phyloP scores from a whole-genome alignment of 148 eudicot species.

The Fagopyrum homotropicum region DNA sequence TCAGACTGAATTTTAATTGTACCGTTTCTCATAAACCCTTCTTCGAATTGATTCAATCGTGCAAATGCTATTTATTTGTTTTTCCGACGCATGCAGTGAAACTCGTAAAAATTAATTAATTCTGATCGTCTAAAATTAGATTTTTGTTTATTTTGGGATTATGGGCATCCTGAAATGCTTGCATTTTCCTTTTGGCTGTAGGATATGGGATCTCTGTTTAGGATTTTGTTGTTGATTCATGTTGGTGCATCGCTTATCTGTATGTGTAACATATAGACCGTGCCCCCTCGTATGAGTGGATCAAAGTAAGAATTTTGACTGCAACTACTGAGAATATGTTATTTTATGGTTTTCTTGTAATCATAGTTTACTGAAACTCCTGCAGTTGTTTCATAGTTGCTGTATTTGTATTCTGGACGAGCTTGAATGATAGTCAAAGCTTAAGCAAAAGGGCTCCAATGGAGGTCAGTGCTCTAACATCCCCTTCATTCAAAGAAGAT shows the following conservation, averaged over 20 bases:
- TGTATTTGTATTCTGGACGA: not conserved
- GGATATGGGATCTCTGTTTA: not conserved
- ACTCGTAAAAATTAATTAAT: not conserved
- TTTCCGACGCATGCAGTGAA: not conserved
- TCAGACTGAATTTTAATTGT: not conserved
- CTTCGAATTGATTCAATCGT: not conserved
- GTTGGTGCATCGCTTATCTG: not conserved
- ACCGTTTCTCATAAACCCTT: slow-evolving; percentile 1
- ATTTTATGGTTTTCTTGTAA: not conserved
- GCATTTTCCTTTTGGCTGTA: not conserved
- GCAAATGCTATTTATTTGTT: not conserved
- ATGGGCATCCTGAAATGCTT: not conserved
- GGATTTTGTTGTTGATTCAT: not conserved
- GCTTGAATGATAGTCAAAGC: not conserved
- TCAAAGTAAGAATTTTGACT: not conserved
- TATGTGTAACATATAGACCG: not conserved
- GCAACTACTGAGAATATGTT: not conserved
- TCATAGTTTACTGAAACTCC: not conserved
- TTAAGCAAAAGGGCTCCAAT: too few species aligned
- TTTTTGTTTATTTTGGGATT: slow-evolving; percentile 1
- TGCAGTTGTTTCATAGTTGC: not conserved
- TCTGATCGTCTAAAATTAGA: not conserved
- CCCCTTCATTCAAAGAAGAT: too few species aligned
- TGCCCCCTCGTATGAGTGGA: slow-evolving; percentile 2
- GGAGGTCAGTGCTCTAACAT: too few species aligned